Base-by-base conservation (phyloP, 805 yeast genomes). In the Candida taoyuanica region DNA sequence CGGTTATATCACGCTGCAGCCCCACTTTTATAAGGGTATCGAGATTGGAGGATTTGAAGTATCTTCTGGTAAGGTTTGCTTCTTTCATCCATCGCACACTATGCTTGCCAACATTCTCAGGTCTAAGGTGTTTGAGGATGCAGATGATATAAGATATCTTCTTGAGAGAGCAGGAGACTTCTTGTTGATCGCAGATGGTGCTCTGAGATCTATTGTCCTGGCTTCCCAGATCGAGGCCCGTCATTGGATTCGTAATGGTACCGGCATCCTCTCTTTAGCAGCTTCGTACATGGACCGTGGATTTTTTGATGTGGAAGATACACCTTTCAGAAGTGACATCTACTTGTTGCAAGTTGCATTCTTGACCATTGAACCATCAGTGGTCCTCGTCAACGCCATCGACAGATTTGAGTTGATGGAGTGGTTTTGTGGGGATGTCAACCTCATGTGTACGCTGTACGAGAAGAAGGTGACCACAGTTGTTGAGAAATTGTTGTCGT, bases 401-500 rank as follows among this genome's bases (percentile, higher is more conserved):
- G 82, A 62, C 38, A 67, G 85, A 47, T 83, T 82, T 76, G 85
- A 74, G 42, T 48, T 83, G 14, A 45, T 65, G 7, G 60, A 60
- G 4, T 76, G 82, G 81, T 72, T 61, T 44, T 43, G 43, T 17
- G 68, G 70, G 15, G 58, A 62, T 3, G 51, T 51, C 3, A 46
- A 48, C 13, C 41, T 51, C 4, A 53, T 50, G 2, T 63, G 69
- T 23, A 80, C 78, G 16, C 74, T 73, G 11, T 67, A 66, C 21
- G 74, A 70, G 29, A 66, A 61, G 17, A 68, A 65, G 40, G 63
- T 78, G 1, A 65, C 71, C 3, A 73, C 76, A 40, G 74, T 91
- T 62, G 64, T 87, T 16, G 97, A 89, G 52, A 96, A 87, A 50
- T 80, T 87, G 45, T 53, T 88, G 33, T 75, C 79, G 23, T 81